phyloP scores from a whole-genome alignment of 1,284 basidiomycete species.

The Earliella scabrosa region DNA sequence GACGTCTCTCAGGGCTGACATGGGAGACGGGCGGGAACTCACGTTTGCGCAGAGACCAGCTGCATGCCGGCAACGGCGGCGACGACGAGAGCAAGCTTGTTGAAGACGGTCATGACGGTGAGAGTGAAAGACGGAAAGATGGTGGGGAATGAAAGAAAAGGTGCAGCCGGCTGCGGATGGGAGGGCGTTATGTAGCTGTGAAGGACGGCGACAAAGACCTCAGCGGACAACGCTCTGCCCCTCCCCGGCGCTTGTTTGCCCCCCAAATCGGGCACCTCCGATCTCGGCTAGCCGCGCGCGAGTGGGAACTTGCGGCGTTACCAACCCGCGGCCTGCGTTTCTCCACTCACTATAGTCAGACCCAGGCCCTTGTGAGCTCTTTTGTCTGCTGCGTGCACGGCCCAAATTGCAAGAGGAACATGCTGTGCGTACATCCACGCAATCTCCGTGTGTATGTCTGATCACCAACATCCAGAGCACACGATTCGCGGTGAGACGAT shows the following conservation, averaged over 20 bases:
- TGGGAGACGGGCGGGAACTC: slow-evolving; percentile 25
- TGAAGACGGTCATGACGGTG: slow-evolving; percentile 21
- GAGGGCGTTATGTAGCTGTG: slow-evolving; percentile 6
- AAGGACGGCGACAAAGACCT: not conserved
- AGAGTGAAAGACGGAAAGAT: not conserved
- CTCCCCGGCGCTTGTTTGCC: not conserved
- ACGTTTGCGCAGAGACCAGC: slow-evolving; percentile 51
- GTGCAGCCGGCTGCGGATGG: slow-evolving; percentile 26
- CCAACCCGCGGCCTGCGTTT: not conserved
- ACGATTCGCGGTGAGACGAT: too few relatives aligned
- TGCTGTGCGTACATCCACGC: too few relatives aligned
- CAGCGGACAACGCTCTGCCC: too few relatives aligned
- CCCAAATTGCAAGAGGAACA: not conserved
- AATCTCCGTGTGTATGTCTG: too few relatives aligned
- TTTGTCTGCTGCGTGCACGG: not conserved
- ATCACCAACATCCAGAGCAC: too few relatives aligned
- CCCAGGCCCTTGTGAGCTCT: not conserved
- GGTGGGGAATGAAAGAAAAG: slow-evolving; percentile 13
- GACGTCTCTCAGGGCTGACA: not conserved
- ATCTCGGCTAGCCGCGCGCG: not conserved
- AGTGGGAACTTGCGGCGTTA: not conserved
- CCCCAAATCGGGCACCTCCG: not conserved
- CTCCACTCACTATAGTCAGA: not conserved
- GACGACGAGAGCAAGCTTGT: slow-evolving; percentile 31
- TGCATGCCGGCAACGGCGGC: slow-evolving; percentile 42